Percentiles rank a stretch among this genome's conserved stretches.
phyloP scores from a whole-genome alignment of 345 rosid genomes.

The Noccaea bulbosa region DNA sequence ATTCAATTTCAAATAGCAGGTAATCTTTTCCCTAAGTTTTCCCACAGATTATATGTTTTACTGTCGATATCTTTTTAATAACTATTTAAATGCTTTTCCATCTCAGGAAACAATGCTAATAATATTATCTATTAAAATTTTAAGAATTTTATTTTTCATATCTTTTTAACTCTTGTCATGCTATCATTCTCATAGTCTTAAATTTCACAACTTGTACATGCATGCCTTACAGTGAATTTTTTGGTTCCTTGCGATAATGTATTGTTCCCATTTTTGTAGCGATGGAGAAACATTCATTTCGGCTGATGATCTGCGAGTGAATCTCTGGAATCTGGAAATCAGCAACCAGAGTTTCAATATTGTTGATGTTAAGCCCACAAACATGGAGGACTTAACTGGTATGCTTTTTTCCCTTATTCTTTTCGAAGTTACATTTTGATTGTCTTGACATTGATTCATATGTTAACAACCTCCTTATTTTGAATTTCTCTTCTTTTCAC shows the following conservation, averaged over 20 bases:
- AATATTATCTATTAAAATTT: not conserved
- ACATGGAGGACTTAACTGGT: slow-evolving; percentile 99
- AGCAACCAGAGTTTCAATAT: slow-evolving; percentile 98
- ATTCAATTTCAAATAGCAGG: slow-evolving; percentile 95
- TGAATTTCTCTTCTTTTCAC: not conserved
- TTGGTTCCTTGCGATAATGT: slow-evolving; percentile 26
- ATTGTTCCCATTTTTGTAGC: slow-evolving; percentile 45
- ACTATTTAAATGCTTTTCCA: slow-evolving; percentile 1
- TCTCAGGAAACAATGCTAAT: slow-evolving; percentile 16
- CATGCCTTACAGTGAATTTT: slow-evolving; percentile 14
- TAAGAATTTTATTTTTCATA: not conserved
- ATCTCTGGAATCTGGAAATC: slow-evolving; percentile 99
- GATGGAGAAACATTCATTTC: slow-evolving; percentile 99
- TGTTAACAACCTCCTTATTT: slow-evolving; percentile 3
- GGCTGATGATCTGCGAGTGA: slow-evolving; percentile 97
- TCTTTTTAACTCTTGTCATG: not conserved
- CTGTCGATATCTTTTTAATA: not conserved
- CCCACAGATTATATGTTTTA: not conserved
- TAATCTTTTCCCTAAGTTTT: slow-evolving; percentile 31
- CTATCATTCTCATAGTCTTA: slow-evolving; percentile 20
- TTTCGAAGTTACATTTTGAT: not conserved
- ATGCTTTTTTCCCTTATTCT: slow-evolving; percentile 14
- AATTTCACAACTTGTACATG: slow-evolving; percentile 18
- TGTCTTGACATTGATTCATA: slow-evolving; percentile 5
- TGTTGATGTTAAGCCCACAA: slow-evolving; percentile 97